Conservation (phyloP, 495 filamentous ascomycete species). For the Lophiotrema nucula region DNA sequence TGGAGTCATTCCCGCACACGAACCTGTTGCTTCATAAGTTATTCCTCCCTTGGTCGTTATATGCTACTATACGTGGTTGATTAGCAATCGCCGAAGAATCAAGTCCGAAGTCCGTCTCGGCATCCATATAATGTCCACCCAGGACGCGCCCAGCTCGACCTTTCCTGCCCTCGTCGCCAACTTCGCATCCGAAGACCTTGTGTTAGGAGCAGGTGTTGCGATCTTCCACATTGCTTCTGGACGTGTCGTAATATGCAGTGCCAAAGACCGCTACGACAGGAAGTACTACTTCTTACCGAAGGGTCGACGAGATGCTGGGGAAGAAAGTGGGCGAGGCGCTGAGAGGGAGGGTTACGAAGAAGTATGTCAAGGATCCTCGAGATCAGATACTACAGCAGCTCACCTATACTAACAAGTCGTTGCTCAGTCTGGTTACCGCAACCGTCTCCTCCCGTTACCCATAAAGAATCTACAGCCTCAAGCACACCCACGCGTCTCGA, state of each 20-base stretch:
- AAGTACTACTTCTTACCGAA: conserved; percentile 51
- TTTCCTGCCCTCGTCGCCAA: conserved; percentile 11
- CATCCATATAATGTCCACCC: neutral
- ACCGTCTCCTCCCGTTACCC: conserved; percentile 49
- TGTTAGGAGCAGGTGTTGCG: conserved; percentile 40
- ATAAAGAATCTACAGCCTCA: conserved; percentile 45
- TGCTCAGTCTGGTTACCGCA: conserved; percentile 52
- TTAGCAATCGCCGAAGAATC: neutral
- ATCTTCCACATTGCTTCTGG: conserved; percentile 49
- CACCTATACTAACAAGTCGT: neutral
- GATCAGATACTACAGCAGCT: too few species aligned
- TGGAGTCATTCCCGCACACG: neutral
- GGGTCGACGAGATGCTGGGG: conserved; percentile 47
- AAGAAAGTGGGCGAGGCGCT: conserved; percentile 42
- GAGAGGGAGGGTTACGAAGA: conserved; percentile 53
- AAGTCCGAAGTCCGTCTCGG: neutral
- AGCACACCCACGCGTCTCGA: conserved; percentile 25
- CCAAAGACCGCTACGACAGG: conserved; percentile 38
- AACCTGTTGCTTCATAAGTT: neutral
- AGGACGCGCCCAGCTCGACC: conserved; percentile 1
- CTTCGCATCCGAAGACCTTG: conserved; percentile 26
- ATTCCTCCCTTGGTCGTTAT: neutral
- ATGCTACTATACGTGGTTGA: neutral
- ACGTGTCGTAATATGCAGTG: conserved; percentile 47
- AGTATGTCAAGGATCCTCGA: conserved; percentile 26